A percentile compares a stretch with the other conserved stretches of the same genome.
These are phyloP conservation scores for Zarea fungicola DNA, from an alignment of 2,329 filamentous ascomycete species.

Conservation along the genomic window DNA sequence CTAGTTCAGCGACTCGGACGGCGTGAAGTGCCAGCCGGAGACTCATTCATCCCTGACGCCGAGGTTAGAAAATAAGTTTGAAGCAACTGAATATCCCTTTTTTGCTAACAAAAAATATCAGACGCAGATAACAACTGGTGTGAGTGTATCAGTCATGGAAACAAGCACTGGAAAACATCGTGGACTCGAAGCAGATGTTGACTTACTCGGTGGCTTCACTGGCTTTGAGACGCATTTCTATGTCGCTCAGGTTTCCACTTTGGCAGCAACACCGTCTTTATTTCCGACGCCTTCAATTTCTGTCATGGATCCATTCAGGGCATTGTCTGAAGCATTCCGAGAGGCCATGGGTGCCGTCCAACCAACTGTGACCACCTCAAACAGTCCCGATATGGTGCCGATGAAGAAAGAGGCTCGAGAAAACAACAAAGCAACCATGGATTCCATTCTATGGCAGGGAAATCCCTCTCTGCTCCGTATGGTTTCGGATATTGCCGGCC, in stretches of 20 bases:
- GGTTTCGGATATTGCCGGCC: constrained; percentile 17
- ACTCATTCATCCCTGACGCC: too few species aligned
- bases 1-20: too few species aligned
- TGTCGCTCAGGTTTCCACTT: neutral
- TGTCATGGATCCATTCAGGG: neutral
- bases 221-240: constrained; percentile 1
- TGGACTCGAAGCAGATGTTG: neutral
- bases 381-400: neutral
- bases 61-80: too few species aligned
- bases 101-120: too few species aligned
- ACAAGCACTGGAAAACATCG: neutral
- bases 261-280: too few species aligned
- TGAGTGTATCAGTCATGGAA: too few species aligned
- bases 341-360: constrained; percentile 1
- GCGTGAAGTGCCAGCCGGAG: too few species aligned
- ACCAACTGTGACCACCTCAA: neutral
- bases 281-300: neutral
- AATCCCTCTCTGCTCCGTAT: constrained; percentile 16
- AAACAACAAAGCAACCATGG: neutral
- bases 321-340: constrained; percentile 3
- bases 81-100: too few species aligned
- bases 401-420: neutral
- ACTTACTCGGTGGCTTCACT: constrained; percentile 9
- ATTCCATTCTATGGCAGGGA: constrained; percentile 1
- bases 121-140: too few species aligned